Evolutionary conservation across 2,329 filamentous ascomycete species (phyloP), one percentile per base, ranked within the genome.

Genomic region (Cryphonectria parasitica): DNA sequence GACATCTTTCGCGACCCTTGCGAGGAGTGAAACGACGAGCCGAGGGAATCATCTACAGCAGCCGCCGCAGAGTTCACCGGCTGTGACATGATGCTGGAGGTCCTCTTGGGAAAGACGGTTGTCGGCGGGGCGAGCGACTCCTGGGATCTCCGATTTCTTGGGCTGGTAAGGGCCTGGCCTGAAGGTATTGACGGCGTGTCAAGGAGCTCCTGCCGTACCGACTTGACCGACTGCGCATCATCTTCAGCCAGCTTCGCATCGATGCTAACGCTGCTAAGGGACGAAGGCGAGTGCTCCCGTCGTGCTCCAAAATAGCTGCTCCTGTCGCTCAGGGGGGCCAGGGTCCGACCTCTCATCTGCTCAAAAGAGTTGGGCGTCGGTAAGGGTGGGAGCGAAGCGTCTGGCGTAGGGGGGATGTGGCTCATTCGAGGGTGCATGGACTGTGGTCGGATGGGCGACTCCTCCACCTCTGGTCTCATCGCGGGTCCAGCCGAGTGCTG

Each of bases 401-500:
- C 84, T 1, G 84, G 83, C 0, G 84, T 86, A 2, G 84, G 83
- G 15, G 86, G 86, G 67, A 89, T 84, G 34, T 86, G 87, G 78
- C 92, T 93, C 83, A 95, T 88, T 39, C 90, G 87, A 34, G 92
- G 92, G 75, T 95, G 90, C 84, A 93, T 90, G 3, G 92, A 95
- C 73, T 88, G 83, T 2, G 92, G 92, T 69, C 92, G 87, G 69
- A 88, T 81, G 19, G 78, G 75, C 63, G 85, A 83, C 73, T 90
- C 88, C 62, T 90, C 88, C 52, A 90, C 80, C 74, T 89, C 87
- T 7, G 85, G 85, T 73, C 82, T 85, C 70, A 87, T 75, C 28
- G 85, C 86, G 62, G 88, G 76, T 22, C 85, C 80, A 73, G 84
- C 76, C 74, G 75, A 76, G 54, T 81, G 77, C 41, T 79, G 77